phyloP scores from a whole-genome alignment of 2,329 filamentous ascomycete genomes.

The Mariannaea sp. region DNA sequence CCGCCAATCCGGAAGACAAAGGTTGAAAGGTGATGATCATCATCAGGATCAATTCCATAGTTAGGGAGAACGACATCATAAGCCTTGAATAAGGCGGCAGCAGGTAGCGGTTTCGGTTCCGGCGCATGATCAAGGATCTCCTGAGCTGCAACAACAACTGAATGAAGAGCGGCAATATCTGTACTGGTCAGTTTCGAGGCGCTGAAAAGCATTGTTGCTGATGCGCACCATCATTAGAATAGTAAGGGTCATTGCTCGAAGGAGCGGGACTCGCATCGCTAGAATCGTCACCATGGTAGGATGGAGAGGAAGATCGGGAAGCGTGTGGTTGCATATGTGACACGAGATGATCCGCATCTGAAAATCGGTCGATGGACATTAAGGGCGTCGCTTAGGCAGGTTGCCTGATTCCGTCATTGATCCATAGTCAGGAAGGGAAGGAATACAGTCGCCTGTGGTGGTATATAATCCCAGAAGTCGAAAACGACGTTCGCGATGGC shows the following conservation, averaged over 20 bases:
- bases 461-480: not conserved
- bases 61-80: constrained; percentile 77
- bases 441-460: constrained; percentile 15
- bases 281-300: constrained; percentile 38
- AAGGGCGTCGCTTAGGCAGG: constrained; percentile 37
- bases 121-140: constrained; percentile 61
- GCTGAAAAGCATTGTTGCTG: not conserved
- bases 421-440: constrained; percentile 39
- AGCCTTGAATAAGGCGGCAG: constrained; percentile 78
- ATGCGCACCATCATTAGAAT: constrained; percentile 63
- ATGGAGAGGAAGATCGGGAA: constrained; percentile 30
- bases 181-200: constrained; percentile 18
- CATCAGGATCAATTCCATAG: constrained; percentile 71
- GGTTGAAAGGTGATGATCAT: constrained; percentile 75
- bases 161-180: constrained; percentile 81
- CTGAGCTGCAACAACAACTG: constrained; percentile 75
- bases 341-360: constrained; percentile 34
- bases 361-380: constrained; percentile 28
- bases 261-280: constrained; percentile 36
- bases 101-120: constrained; percentile 68
- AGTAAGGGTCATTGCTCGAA: constrained; percentile 49
- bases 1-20: constrained; percentile 81
- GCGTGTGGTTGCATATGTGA: constrained; percentile 38
- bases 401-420: constrained; percentile 40
- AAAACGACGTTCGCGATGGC: constrained; percentile 12